Conservation (phyloP, 2,329 filamentous ascomycete species). For the Annulohypoxylon truncatum region DNA sequence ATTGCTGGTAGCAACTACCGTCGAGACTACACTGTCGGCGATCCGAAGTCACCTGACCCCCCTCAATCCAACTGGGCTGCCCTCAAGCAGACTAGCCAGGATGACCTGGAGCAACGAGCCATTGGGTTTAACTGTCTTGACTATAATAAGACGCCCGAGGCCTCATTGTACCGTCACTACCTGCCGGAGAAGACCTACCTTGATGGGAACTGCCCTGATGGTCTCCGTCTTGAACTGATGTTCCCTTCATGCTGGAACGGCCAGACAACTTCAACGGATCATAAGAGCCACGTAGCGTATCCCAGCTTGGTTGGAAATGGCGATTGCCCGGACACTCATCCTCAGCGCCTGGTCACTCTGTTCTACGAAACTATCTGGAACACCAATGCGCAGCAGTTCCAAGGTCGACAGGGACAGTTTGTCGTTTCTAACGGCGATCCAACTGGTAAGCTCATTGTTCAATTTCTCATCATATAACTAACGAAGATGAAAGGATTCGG, state of each 20-base stretch:
- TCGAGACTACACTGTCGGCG: slow-evolving; percentile 76
- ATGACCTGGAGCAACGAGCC: slow-evolving; percentile 79
- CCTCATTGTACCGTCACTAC: slow-evolving; percentile 82
- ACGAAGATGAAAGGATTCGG: slow-evolving; percentile 67
- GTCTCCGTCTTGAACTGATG: slow-evolving; percentile 84
- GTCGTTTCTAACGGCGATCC: slow-evolving; percentile 82
- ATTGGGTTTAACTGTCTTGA: slow-evolving; percentile 96
- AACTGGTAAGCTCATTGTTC: slow-evolving; percentile 63
- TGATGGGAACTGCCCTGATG: slow-evolving; percentile 84
- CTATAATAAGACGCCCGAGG: slow-evolving; percentile 75
- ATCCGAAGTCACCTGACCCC: slow-evolving; percentile 72
- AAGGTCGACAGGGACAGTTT: slow-evolving; percentile 73
- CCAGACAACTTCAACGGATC: slow-evolving; percentile 67
- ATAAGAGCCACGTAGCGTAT: slow-evolving; percentile 79
- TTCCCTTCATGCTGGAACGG: slow-evolving; percentile 94
- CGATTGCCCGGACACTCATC: slow-evolving; percentile 76
- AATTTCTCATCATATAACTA: slow-evolving; percentile 12
- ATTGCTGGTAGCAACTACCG: slow-evolving; percentile 77
- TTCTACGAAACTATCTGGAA: slow-evolving; percentile 90
- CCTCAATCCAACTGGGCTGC: slow-evolving; percentile 76
- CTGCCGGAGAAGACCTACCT: slow-evolving; percentile 83
- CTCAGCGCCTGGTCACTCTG: slow-evolving; percentile 76
- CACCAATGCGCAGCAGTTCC: slow-evolving; percentile 69
- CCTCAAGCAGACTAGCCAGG: slow-evolving; percentile 73
- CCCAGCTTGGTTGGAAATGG: slow-evolving; percentile 81